These are phyloP conservation scores for Mucor saturninus DNA, from an alignment of 371 early-diverging fungal species.

Conservation along the genomic window DNA sequence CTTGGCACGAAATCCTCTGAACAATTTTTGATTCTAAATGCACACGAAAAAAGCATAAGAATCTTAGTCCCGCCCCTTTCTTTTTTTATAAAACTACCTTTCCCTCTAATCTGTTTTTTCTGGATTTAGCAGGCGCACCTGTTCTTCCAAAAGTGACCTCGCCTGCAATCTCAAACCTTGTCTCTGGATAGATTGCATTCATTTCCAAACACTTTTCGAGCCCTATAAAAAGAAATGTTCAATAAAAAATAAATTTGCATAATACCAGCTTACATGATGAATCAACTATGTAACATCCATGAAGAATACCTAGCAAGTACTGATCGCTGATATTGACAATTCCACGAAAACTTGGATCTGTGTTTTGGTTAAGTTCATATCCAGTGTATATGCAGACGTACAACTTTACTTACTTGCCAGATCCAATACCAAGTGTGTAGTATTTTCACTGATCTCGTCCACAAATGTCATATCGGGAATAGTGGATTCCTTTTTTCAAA, in stretches of 20 bases:
- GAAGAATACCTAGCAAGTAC: slow-evolving; percentile 17
- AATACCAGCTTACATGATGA: slow-evolving; percentile 9
- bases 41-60: background rate
- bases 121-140: slow-evolving; percentile 24
- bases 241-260: background rate
- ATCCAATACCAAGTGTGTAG: slow-evolving; percentile 14
- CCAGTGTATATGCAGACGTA: background rate
- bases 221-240: slow-evolving; percentile 8
- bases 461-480: background rate
- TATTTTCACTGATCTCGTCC: background rate
- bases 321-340: background rate
- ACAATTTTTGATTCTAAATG: slow-evolving; percentile 12
- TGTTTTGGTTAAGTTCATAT: background rate
- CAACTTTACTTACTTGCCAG: slow-evolving; percentile 4
- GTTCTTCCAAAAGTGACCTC: slow-evolving; percentile 21
- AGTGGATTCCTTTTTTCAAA: background rate
- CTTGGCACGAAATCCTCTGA: slow-evolving; percentile 6
- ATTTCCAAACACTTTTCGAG: slow-evolving; percentile 15
- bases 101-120: slow-evolving; percentile 7
- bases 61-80: background rate
- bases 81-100: background rate
- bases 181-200: slow-evolving; percentile 2
- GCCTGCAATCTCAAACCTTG: slow-evolving; percentile 20
- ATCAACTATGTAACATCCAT: slow-evolving; percentile 24
- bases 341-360: background rate